These are phyloP conservation scores for Botryobasidium botryosum DNA, from an alignment of 768 basidiomycete genomes.

Conservation along the genomic window DNA sequence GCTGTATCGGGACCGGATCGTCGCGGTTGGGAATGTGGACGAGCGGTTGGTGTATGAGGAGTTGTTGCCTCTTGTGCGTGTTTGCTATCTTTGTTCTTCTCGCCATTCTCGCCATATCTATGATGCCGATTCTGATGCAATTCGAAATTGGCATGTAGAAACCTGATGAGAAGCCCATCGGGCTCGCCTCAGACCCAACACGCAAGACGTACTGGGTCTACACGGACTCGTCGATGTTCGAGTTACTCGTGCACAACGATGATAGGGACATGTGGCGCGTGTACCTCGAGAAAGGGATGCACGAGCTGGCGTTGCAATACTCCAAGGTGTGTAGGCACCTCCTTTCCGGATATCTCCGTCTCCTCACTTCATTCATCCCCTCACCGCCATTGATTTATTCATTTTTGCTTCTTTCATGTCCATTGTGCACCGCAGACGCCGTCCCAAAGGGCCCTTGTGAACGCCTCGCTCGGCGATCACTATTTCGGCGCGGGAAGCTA, in stretches of 20 bases:
- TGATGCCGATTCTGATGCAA: too few relatives aligned
- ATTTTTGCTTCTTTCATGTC: neutral
- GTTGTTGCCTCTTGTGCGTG: constrained; percentile 52
- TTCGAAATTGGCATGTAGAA: constrained; percentile 49
- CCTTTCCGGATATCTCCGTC: neutral
- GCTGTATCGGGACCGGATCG: constrained; percentile 60
- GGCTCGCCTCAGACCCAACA: constrained; percentile 68
- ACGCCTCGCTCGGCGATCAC: constrained; percentile 66
- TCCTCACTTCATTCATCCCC: neutral
- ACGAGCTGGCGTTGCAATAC: constrained; percentile 61
- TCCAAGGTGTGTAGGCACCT: constrained; percentile 42
- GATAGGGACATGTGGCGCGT: constrained; percentile 91
- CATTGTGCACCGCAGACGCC: constrained; percentile 41
- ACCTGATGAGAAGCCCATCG: constrained; percentile 52
- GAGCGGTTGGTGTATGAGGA: constrained; percentile 78
- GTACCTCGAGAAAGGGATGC: constrained; percentile 61
- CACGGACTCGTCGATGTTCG: constrained; percentile 76
- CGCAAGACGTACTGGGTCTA: constrained; percentile 89
- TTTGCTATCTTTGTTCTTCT: neutral
- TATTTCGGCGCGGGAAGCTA: constrained; percentile 67
- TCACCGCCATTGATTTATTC: neutral
- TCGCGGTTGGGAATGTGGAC: constrained; percentile 63
- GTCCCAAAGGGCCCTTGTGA: constrained; percentile 69
- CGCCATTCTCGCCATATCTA: too few relatives aligned
- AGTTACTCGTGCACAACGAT: constrained; percentile 72